Conservation (phyloP, 2,329 filamentous ascomycete species). For the Microsporum audouinii region DNA sequence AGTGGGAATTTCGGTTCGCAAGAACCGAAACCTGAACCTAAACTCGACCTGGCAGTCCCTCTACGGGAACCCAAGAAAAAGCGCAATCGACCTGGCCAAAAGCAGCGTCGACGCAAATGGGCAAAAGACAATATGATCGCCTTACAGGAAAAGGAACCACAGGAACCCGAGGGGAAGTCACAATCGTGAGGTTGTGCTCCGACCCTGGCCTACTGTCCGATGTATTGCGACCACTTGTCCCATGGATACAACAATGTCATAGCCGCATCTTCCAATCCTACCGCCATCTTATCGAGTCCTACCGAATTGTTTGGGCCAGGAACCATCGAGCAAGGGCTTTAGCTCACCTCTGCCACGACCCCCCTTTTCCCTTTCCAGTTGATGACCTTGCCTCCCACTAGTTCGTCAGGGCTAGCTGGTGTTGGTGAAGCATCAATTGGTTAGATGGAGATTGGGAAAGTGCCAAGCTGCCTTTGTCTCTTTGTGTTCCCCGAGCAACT, state of each 20-base stretch:
- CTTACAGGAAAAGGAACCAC: background rate
- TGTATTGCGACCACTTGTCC: background rate
- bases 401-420: background rate
- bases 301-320: background rate
- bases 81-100: background rate
- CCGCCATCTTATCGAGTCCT: background rate
- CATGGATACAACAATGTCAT: background rate
- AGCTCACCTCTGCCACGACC: background rate
- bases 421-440: background rate
- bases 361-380: background rate
- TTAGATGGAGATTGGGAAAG: background rate
- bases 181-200: background rate
- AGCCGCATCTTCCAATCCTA: background rate
- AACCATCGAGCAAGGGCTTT: background rate
- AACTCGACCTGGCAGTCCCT: background rate
- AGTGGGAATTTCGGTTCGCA: background rate
- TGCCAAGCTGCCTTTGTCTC: background rate
- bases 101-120: background rate
- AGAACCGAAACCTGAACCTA: background rate
- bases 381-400: background rate
- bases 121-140: background rate
- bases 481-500: background rate
- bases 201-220: background rate
- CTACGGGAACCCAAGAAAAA: conserved; percentile 3
- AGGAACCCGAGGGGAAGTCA: background rate